phyloP scores from a whole-genome alignment of 202 grass and related monocot genomes.

The Cymbopogon flexuosus region DNA sequence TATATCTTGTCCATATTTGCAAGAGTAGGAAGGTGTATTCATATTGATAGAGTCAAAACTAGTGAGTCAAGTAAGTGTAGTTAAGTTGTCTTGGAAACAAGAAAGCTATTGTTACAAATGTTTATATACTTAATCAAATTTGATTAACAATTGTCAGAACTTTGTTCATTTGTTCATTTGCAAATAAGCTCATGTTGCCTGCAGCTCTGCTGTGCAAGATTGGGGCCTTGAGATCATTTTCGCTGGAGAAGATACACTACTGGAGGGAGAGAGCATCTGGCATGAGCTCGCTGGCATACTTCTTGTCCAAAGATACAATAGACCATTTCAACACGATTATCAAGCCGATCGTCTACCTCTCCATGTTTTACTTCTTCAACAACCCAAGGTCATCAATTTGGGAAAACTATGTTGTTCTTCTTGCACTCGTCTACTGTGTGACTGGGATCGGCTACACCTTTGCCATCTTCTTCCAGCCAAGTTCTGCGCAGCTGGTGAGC shows the following conservation, averaged over 20 bases:
- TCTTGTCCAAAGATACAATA: slow-evolving; percentile 80
- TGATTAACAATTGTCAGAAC: background rate
- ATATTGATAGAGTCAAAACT: background rate
- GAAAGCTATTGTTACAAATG: background rate
- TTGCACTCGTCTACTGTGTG: slow-evolving; percentile 80
- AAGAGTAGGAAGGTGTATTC: background rate
- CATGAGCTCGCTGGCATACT: slow-evolving; percentile 90
- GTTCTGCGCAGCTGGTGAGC: slow-evolving; percentile 79
- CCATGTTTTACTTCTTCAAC: slow-evolving; percentile 99
- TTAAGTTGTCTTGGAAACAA: background rate
- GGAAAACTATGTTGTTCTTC: slow-evolving; percentile 75
- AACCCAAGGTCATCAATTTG: slow-evolving; percentile 87
- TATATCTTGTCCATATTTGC: background rate
- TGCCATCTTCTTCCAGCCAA: slow-evolving; percentile 83
- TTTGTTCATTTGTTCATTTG: background rate
- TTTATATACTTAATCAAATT: background rate
- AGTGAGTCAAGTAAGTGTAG: background rate
- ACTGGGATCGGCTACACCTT: slow-evolving; percentile 87
- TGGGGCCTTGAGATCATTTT: slow-evolving; percentile 83
- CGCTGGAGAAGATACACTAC: slow-evolving; percentile 82
- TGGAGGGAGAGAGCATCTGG: slow-evolving; percentile 83
- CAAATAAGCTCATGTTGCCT: slow-evolving; percentile 14
- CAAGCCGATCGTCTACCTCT: slow-evolving; percentile 87
- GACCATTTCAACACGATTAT: slow-evolving; percentile 88
- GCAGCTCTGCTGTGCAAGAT: slow-evolving; percentile 91